Evolutionary conservation across 352 stramenopile genomes (phyloP).

Genomic region (Pythium myriotylum): DNA sequence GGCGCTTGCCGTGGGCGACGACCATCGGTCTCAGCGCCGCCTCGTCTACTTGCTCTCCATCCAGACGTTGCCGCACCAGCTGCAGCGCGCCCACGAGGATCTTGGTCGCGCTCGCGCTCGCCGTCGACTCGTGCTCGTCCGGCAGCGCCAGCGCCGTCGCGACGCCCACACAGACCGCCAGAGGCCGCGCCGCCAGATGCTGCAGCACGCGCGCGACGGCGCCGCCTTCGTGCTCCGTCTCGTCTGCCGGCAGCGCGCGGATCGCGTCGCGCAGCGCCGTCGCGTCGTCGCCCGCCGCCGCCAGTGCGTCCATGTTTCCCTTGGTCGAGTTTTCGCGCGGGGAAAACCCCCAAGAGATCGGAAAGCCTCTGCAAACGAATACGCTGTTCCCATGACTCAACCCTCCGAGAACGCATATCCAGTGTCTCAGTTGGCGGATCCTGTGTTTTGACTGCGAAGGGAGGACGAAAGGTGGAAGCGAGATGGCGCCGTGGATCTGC

Average conservation of each 20-base stretch:
- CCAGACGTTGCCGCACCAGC: constrained; percentile 10
- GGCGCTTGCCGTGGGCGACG: constrained; percentile 8
- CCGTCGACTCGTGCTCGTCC: background rate
- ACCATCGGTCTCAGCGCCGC: background rate
- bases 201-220: constrained; percentile 12
- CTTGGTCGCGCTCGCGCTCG: background rate
- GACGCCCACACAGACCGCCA: background rate
- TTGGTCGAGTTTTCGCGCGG: constrained; percentile 4
- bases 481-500: constrained; percentile 39
- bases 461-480: no score
- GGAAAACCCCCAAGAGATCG: constrained; percentile 1
- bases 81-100: constrained; percentile 6
- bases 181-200: constrained; percentile 8
- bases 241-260: background rate
- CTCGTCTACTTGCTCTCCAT: background rate
- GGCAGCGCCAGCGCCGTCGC: constrained; percentile 6
- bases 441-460: background rate
- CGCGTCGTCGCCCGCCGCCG: constrained; percentile 10
- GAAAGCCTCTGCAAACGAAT: constrained; percentile 4
- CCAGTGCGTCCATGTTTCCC: background rate
- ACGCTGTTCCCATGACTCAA: no score
- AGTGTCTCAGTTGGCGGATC: constrained; percentile 1
- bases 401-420: no score
- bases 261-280: constrained; percentile 4
- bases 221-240: background rate